Conservation (phyloP, 2,329 filamentous ascomycete genomes). For the Verticillium klebahnii region DNA sequence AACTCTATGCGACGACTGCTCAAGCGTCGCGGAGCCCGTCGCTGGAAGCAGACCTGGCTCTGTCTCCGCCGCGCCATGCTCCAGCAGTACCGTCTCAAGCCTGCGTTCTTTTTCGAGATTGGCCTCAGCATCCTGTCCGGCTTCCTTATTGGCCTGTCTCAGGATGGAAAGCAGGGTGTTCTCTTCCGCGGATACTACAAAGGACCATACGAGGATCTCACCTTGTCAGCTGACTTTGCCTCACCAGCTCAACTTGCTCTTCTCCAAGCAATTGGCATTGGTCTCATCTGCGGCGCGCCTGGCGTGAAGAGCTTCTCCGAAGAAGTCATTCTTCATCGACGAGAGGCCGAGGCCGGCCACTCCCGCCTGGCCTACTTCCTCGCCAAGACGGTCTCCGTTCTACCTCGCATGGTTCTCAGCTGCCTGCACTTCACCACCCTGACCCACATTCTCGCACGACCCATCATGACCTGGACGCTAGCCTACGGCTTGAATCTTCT, state of each 20-base stretch:
- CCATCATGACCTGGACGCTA: slow-evolving; percentile 42
- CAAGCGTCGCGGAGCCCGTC: slow-evolving; percentile 43
- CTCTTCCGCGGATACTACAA: slow-evolving; percentile 50
- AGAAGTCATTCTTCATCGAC: slow-evolving; percentile 48
- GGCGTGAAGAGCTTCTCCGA: slow-evolving; percentile 54
- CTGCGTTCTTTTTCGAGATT: slow-evolving; percentile 50
- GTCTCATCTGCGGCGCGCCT: slow-evolving; percentile 48
- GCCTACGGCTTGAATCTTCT: slow-evolving; percentile 46
- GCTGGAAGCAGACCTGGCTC: slow-evolving; percentile 44
- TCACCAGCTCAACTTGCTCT: slow-evolving; percentile 49
- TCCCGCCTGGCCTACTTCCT: slow-evolving; percentile 51
- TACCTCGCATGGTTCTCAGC: slow-evolving; percentile 45
- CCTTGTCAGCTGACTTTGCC: slow-evolving; percentile 43
- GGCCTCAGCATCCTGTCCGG: slow-evolving; percentile 47
- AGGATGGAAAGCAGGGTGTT: slow-evolving; percentile 43
- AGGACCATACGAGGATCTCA: slow-evolving; percentile 44
- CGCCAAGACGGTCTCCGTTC: slow-evolving; percentile 47
- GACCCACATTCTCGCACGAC: slow-evolving; percentile 42
- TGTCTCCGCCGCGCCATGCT: slow-evolving; percentile 47
- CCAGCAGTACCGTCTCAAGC: slow-evolving; percentile 51
- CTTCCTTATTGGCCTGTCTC: slow-evolving; percentile 48
- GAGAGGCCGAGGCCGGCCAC: slow-evolving; percentile 53
- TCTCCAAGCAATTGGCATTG: slow-evolving; percentile 49
- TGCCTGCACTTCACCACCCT: slow-evolving; percentile 51
- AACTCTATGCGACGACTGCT: slow-evolving; percentile 38